A percentile compares a stretch with the other conserved stretches of the same genome.
Evolutionary conservation across 2,329 filamentous ascomycete genomes (phyloP).

Genomic region (Didymella pinodella): DNA sequence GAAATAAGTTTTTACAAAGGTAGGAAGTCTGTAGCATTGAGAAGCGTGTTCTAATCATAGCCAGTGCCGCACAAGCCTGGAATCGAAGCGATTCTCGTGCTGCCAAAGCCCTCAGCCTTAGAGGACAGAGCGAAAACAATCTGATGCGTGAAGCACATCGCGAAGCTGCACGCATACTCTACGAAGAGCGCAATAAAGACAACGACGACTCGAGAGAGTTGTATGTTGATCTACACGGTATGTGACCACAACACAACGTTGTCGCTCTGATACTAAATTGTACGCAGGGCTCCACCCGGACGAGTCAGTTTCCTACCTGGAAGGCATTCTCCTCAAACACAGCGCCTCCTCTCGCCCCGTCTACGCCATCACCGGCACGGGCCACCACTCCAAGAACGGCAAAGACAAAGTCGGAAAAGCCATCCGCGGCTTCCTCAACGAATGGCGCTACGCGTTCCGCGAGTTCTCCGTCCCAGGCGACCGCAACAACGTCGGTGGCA

Average conservation of each 20-base stretch:
- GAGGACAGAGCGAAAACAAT: constrained; percentile 95
- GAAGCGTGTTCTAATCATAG: constrained; percentile 18
- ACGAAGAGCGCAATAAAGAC: constrained; percentile 89
- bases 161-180: constrained; percentile 88
- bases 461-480: constrained; percentile 98
- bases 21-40: constrained; percentile 51
- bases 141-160: constrained; percentile 97
- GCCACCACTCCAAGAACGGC: constrained; percentile 97
- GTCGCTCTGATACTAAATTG: constrained; percentile 15
- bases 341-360: constrained; percentile 74
- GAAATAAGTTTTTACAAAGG: constrained; percentile 98
- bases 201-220: constrained; percentile 70
- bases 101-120: constrained; percentile 90
- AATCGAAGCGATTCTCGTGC: constrained; percentile 96
- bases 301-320: constrained; percentile 93
- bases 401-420: constrained; percentile 99
- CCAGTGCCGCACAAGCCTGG: constrained; percentile 94
- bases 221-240: constrained; percentile 89
- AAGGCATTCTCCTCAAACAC: constrained; percentile 86
- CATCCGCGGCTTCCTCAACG: constrained; percentile 87
- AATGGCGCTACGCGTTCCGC: constrained; percentile 94
- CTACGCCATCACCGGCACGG: constrained; percentile 96
- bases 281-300: constrained; percentile 83
- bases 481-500: constrained; percentile 77
- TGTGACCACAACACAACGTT: constrained; percentile 4